Evolutionary conservation across 1,284 basidiomycete genomes (phyloP).

Genomic region (Ganoderma resinaceum): DNA sequence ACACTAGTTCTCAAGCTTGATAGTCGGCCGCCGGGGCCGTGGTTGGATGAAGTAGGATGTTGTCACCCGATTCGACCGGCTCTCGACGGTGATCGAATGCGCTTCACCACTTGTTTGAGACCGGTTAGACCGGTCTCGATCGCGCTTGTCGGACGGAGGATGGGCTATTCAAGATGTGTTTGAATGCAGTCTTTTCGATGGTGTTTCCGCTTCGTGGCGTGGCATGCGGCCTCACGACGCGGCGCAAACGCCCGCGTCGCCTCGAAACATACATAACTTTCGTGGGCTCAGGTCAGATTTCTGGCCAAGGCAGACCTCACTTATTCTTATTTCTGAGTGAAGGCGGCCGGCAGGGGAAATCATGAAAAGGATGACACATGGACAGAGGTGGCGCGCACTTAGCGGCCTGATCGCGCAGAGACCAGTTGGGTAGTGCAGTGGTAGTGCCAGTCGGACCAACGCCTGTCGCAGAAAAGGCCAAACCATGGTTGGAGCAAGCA

Average conservation of each 20-base stretch:
- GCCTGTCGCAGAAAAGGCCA: too few relatives aligned
- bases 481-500: too few relatives aligned
- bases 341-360: background rate
- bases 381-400: background rate
- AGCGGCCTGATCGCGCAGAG: too few relatives aligned
- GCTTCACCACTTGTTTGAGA: background rate
- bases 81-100: background rate
- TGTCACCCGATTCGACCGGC: background rate
- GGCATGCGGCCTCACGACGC: background rate
- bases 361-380: background rate
- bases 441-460: too few relatives aligned
- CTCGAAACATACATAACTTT: background rate
- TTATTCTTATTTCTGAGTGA: background rate
- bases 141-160: background rate
- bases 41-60: background rate
- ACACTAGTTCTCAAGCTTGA: background rate
- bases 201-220: background rate
- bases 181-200: background rate
- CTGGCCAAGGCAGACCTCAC: background rate
- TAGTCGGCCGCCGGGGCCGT: background rate
- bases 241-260: background rate
- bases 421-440: too few relatives aligned
- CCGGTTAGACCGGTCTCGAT: background rate
- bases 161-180: background rate
- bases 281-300: background rate